Percentiles rank a stretch among this genome's conserved stretches.
Conservation (phyloP, 768 basidiomycete species). For the Tricholoma terreum region DNA sequence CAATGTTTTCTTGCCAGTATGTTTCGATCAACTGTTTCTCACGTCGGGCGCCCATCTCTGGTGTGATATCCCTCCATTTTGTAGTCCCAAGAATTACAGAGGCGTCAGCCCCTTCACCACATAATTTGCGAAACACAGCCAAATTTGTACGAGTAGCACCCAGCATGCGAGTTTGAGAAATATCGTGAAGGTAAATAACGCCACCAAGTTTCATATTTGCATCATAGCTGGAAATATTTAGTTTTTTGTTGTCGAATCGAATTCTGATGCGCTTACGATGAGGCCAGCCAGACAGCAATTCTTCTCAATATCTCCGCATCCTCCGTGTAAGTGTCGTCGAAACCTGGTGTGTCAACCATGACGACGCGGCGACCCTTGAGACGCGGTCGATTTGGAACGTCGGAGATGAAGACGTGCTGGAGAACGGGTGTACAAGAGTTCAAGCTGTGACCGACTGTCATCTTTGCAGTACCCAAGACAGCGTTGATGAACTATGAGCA, state of each 20-base stretch:
- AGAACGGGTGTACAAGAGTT: not conserved
- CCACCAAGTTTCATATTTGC: constrained; percentile 27
- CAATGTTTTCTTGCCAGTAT: constrained; percentile 40
- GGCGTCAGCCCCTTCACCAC: constrained; percentile 36
- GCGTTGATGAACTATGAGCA: constrained; percentile 1
- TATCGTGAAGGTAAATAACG: constrained; percentile 42
- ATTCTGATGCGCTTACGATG: constrained; percentile 7
- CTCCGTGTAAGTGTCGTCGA: constrained; percentile 8
- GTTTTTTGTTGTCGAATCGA: no score
- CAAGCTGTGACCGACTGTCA: constrained; percentile 2
- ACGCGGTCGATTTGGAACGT: not conserved
- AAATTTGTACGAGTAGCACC: constrained; percentile 39
- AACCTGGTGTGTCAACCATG: constrained; percentile 15
- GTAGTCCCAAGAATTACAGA: constrained; percentile 45
- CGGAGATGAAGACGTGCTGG: not conserved
- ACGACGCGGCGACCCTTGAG: constrained; percentile 5
- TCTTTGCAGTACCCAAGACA: not conserved
- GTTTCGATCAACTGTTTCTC: constrained; percentile 32
- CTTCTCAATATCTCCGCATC: constrained; percentile 13
- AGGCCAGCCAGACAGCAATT: constrained; percentile 9
- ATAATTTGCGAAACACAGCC: constrained; percentile 41
- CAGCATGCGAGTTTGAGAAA: constrained; percentile 33
- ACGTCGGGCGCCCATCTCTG: constrained; percentile 28
- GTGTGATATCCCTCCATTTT: constrained; percentile 39
- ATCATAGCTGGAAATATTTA: constrained; percentile 14